phyloP scores from a whole-genome alignment of 352 stramenopile genomes.

The Blastocystis sp. region DNA sequence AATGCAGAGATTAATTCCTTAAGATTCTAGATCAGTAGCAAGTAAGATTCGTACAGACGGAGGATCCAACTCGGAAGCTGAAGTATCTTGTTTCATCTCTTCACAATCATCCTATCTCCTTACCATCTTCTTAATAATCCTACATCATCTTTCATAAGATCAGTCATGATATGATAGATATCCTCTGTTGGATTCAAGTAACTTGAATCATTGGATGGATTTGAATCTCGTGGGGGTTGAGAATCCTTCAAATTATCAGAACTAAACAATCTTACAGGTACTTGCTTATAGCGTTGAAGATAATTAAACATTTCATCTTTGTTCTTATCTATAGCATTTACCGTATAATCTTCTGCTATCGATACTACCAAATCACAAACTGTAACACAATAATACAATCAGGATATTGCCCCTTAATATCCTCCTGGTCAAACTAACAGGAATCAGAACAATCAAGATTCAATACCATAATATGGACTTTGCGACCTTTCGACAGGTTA shows the following conservation, averaged over 20 bases:
- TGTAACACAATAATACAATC: neutral
- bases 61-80: neutral
- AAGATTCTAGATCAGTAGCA: neutral
- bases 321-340: neutral
- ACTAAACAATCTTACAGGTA: neutral
- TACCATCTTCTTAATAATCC: neutral
- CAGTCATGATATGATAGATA: constrained; percentile 50
- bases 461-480: constrained; percentile 22
- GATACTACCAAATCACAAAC: neutral
- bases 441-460: neutral
- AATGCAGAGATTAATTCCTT: neutral
- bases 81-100: neutral
- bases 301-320: neutral
- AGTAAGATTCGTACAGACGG: neutral
- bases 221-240: neutral
- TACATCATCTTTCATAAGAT: constrained; percentile 34
- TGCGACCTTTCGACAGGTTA: neutral
- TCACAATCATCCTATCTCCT: neutral
- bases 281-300: neutral
- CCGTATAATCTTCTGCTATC: constrained; percentile 2
- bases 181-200: neutral
- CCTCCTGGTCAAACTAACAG: constrained; percentile 24
- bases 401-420: constrained; percentile 19
- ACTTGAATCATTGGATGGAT: neutral
- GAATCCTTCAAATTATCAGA: neutral